phyloP scores from a whole-genome alignment of 2,329 filamentous ascomycete species.

The Zymoseptoria passerinii region DNA sequence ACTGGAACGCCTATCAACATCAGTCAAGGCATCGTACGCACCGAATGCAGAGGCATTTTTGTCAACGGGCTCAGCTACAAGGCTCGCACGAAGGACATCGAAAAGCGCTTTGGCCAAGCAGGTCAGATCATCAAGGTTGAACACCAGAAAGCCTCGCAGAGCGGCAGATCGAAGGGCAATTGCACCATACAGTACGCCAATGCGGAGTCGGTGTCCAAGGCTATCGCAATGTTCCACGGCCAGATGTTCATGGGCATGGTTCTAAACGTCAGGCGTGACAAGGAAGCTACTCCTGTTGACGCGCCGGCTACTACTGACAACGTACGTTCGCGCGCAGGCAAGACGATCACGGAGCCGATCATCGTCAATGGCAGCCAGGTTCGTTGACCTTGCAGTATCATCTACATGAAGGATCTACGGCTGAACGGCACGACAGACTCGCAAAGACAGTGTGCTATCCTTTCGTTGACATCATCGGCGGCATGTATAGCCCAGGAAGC shows the following conservation, averaged over 20 bases:
- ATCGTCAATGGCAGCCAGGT: slow-evolving; percentile 22
- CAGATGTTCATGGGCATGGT: slow-evolving; percentile 18
- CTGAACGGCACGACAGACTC: background rate
- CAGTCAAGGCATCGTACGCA: slow-evolving; percentile 17
- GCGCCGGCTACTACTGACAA: slow-evolving; percentile 7
- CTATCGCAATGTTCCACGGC: slow-evolving; percentile 21
- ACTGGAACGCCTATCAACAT: slow-evolving; percentile 22
- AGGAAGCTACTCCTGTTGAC: slow-evolving; percentile 17
- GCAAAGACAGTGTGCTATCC: slow-evolving; percentile 8
- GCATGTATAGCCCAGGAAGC: background rate
- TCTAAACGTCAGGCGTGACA: slow-evolving; percentile 22
- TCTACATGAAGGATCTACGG: background rate
- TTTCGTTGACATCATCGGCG: background rate
- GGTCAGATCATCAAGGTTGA: slow-evolving; percentile 22
- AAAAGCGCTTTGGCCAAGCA: slow-evolving; percentile 19
- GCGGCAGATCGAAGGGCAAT: slow-evolving; percentile 24
- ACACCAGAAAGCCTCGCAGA: slow-evolving; percentile 18
- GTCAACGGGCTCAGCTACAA: slow-evolving; percentile 23
- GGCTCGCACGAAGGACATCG: slow-evolving; percentile 20
- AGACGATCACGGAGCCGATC: slow-evolving; percentile 8
- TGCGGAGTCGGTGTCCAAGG: slow-evolving; percentile 19
- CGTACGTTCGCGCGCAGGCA: background rate
- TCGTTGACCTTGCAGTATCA: slow-evolving; percentile 1
- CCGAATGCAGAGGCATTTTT: slow-evolving; percentile 24
- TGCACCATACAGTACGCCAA: slow-evolving; percentile 22